Evolutionary conservation across 441 rosid species (phyloP), one percentile per base, ranked within the genome.

Genomic region (Biscutella laevigata): DNA sequence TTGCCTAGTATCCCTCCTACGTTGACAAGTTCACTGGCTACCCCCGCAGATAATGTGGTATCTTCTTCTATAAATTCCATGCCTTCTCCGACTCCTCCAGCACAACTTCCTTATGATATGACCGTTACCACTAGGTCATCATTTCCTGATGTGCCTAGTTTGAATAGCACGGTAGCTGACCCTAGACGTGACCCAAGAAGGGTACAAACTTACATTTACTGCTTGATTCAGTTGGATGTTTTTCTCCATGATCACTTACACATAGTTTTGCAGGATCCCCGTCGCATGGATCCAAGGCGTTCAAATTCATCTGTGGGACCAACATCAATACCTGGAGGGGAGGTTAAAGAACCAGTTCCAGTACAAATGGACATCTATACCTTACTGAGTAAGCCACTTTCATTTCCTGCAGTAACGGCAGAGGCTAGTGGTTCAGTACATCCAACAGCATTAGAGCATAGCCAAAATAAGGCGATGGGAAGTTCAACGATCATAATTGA

Each of bases 121-220:
- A 46, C 65, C 52, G 55, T 61, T 17, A 17, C 20, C 20, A 17
- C 20, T 17, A 17, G 20, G 20, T 17, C 20, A 17, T 17, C 20
- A 17, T 17, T 17, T 12, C 68, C 94, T 32, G 94, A 82, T 54
- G 53, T 69, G 54, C 60, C 85, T 41, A 52, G 66, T 57, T 56
- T 60, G 66, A 80, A 72, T 69, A 77, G 71, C 57, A 11, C 61
- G 21, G 68, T 70, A 34, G 58, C 74, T 21, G 99, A 94, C 73
- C 71, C 87, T 38, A 94, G 80, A 71, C 96, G 98, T 19, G 98
- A 94, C 76, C 95, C 98, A 38, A 74, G 99, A 80, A 76, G 98
- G 95, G 98, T 94, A 84, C 73, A 47, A 19, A 42, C 43, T 41
- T 61, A 16, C n/a, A 4, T 28, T 54, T 48, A 15, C 40, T 61